Conservation (phyloP, 2,329 filamentous ascomycete species). For the Ophiocordyceps sinensis region DNA sequence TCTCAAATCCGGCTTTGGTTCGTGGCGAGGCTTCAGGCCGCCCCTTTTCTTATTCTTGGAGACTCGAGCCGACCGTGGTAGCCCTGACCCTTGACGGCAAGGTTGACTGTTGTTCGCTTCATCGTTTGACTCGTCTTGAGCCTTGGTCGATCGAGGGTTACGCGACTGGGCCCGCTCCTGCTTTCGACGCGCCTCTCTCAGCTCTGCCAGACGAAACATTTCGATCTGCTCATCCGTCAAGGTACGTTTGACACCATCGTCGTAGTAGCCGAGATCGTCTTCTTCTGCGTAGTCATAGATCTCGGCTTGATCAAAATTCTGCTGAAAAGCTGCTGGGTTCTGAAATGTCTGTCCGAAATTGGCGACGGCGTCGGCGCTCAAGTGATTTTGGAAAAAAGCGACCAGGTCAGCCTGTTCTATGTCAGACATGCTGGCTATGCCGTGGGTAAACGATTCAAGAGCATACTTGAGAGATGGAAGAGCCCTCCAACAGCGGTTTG, state of each 20-base stretch:
- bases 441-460: neutral
- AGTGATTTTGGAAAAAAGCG: slow-evolving; percentile 46
- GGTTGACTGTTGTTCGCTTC: neutral
- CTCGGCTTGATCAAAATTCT: slow-evolving; percentile 12
- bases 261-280: slow-evolving; percentile 68
- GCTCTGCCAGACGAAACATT: slow-evolving; percentile 81
- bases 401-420: slow-evolving; percentile 40
- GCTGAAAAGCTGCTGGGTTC: slow-evolving; percentile 12
- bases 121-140: neutral
- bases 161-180: slow-evolving; percentile 16
- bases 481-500: neutral
- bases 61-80: neutral
- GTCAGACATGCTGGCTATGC: slow-evolving; percentile 6
- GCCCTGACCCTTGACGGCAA: neutral
- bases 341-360: slow-evolving; percentile 33
- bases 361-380: slow-evolving; percentile 30
- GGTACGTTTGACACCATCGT: slow-evolving; percentile 75
- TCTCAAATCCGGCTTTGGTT: slow-evolving; percentile 45
- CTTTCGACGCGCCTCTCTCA: slow-evolving; percentile 51
- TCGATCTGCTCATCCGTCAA: slow-evolving; percentile 82
- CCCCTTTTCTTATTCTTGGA: slow-evolving; percentile 23
- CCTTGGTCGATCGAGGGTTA: neutral
- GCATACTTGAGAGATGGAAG: neutral
- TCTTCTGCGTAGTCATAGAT: slow-evolving; percentile 29
- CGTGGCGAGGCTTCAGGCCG: slow-evolving; percentile 21